Base-by-base conservation (phyloP, 495 filamentous ascomycete genomes). In the Lasiosphaeriaceae sp. region DNA sequence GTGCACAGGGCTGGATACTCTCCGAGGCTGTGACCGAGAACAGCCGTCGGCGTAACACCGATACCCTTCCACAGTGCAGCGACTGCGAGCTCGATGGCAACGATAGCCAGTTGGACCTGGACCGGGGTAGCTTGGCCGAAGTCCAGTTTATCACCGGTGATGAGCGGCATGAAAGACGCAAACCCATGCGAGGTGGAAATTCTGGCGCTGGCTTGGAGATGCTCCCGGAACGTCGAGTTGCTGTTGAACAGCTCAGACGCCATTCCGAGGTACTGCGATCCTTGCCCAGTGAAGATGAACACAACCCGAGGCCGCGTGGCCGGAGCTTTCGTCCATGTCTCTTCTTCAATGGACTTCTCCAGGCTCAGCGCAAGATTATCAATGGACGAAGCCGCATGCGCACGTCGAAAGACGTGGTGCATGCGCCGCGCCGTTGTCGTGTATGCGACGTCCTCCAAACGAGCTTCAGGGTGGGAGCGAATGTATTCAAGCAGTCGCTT, bases 81-180 rank as follows among this genome's bases (percentile, higher is more conserved):
- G 50, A 94, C 74, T 9, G 90, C 90, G 77, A 95, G 89, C 67
- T 96, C 87, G 52, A 93, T 79, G 55, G 84, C 88, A 11, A 82
- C 82, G 19, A 89, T 79, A 12, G 85, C 87, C 26, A 93, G 76
- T 63, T 94, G 90, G 11, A 86, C 83, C 23, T 88, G 79, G 19
- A 89, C 79, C 4, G 90, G 88, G 12, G 86, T 84, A 6, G 90
- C 71, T 20, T 79, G 73, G 24, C 77, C 70, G 17, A 82, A 72
- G 49, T 76, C 74, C 3, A 74, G 65, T 31, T 77, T 77, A 24
- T 64, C 82, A 14, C 80, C 84, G 49, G 84, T 79, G 34, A 95
- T 72, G 4, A 92, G 74, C 19, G 80, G 71, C 11, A 87, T 56
- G 60, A 88, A 82, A 7, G 84, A 81, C 21, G 80, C 83, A 58